Conservation (phyloP, 306 rosid genomes). For the Dalbergia oliveri region DNA sequence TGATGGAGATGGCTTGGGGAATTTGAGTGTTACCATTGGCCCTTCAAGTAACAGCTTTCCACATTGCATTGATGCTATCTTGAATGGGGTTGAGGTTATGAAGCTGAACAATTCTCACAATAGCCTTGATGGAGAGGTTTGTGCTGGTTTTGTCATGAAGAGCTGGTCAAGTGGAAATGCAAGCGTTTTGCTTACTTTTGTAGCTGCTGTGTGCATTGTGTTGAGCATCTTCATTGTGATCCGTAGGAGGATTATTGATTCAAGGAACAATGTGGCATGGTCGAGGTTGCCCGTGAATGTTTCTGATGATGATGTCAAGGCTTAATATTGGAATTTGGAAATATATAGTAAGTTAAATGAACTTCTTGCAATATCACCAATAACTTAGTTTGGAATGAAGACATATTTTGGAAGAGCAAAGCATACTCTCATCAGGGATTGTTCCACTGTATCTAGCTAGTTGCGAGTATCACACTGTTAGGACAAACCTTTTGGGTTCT, state of each 20-base stretch:
- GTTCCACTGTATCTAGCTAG: slow-evolving; percentile 30
- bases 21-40: slow-evolving; percentile 65
- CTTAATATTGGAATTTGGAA: background rate
- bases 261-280: slow-evolving; percentile 54
- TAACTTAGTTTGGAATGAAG: background rate
- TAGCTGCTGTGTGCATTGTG: slow-evolving; percentile 56
- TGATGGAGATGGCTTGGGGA: slow-evolving; percentile 56
- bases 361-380: background rate
- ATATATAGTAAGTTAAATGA: slow-evolving; percentile 15
- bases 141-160: slow-evolving; percentile 50
- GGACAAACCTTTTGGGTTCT: slow-evolving; percentile 6
- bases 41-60: slow-evolving; percentile 66
- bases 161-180: slow-evolving; percentile 46
- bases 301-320: slow-evolving; percentile 40
- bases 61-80: slow-evolving; percentile 52
- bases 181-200: slow-evolving; percentile 48
- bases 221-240: slow-evolving; percentile 55
- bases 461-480: slow-evolving; percentile 40
- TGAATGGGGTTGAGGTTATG: slow-evolving; percentile 59
- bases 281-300: slow-evolving; percentile 57
- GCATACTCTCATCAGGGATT: slow-evolving; percentile 16
- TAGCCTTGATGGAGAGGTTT: slow-evolving; percentile 60
- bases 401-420: background rate
- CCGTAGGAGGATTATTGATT: slow-evolving; percentile 52
- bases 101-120: slow-evolving; percentile 50